A percentile compares a stretch with the other conserved stretches of the same genome.
Evolutionary conservation across 192 early-diverging fungal genomes (phyloP).

Genomic region (Linnemannia exigua): DNA sequence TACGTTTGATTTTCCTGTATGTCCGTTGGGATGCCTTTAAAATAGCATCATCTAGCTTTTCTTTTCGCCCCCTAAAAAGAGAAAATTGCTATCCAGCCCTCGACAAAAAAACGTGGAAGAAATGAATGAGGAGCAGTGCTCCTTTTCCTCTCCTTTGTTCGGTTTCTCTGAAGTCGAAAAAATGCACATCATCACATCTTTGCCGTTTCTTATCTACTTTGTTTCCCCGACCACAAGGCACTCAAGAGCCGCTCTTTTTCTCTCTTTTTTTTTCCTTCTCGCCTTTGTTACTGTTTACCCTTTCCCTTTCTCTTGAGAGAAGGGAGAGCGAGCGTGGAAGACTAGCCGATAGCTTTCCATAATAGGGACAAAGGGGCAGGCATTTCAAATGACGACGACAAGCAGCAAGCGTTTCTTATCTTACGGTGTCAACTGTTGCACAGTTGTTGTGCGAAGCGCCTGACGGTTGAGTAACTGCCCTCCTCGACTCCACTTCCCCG

Average conservation of each 20-base stretch:
- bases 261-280: neutral
- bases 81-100: too few species aligned
- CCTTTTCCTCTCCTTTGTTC: neutral
- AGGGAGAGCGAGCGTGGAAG: neutral
- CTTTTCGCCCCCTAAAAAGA: too few species aligned
- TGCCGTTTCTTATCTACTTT: neutral
- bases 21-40: too few species aligned
- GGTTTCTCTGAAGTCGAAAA: neutral
- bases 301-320: neutral
- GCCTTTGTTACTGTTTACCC: neutral
- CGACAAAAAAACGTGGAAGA: too few species aligned
- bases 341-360: constrained; percentile 4
- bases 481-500: neutral
- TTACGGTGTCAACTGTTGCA: neutral
- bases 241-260: neutral
- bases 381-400: neutral
- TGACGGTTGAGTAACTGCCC: neutral
- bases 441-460: neutral
- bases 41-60: too few species aligned
- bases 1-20: too few species aligned
- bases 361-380: neutral
- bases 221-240: neutral
- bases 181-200: neutral
- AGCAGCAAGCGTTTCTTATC: neutral
- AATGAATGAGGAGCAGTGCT: too few species aligned